These are phyloP conservation scores for Leishmania braziliensis DNA, from an alignment of 208 protist genomes.

Conservation along the genomic window DNA sequence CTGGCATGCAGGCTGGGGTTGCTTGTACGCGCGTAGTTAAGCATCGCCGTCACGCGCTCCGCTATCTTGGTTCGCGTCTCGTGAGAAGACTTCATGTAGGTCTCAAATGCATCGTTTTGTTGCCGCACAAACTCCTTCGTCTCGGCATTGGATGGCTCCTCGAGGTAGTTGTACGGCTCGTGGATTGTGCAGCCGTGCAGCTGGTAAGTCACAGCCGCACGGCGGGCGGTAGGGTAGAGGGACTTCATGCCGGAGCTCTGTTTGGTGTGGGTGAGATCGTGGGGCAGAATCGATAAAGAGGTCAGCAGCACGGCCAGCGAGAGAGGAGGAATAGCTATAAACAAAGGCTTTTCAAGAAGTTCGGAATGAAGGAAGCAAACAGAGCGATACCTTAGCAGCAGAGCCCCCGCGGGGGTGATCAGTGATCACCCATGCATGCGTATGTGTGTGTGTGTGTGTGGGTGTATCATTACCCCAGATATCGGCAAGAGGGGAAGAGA, in stretches of 20 bases:
- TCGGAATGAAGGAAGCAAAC: background rate
- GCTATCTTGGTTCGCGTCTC: constrained; percentile 63
- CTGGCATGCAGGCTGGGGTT: constrained; percentile 59
- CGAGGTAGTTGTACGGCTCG: constrained; percentile 94
- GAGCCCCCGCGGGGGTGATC: background rate
- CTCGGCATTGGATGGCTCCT: constrained; percentile 86
- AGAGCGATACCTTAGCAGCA: background rate
- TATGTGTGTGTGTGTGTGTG: background rate
- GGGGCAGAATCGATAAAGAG: background rate
- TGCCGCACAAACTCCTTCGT: constrained; percentile 88
- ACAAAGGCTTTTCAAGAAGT: background rate
- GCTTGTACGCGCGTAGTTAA: constrained; percentile 85
- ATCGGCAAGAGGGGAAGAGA: background rate
- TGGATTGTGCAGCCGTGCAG: constrained; percentile 74
- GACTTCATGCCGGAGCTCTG: constrained; percentile 26
- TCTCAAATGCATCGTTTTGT: constrained; percentile 80
- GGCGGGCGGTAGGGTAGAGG: constrained; percentile 63
- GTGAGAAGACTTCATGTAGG: constrained; percentile 61
- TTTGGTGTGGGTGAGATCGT: background rate
- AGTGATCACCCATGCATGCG: background rate
- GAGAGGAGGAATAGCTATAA: background rate
- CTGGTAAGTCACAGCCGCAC: constrained; percentile 58
- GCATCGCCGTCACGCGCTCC: constrained; percentile 48
- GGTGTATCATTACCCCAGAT: background rate
- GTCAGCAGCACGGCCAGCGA: background rate